Evolutionary conservation across 139 green algal genomes (phyloP), one percentile per base, ranked within the genome.

Genomic region (Ettlia oleoabundans): DNA sequence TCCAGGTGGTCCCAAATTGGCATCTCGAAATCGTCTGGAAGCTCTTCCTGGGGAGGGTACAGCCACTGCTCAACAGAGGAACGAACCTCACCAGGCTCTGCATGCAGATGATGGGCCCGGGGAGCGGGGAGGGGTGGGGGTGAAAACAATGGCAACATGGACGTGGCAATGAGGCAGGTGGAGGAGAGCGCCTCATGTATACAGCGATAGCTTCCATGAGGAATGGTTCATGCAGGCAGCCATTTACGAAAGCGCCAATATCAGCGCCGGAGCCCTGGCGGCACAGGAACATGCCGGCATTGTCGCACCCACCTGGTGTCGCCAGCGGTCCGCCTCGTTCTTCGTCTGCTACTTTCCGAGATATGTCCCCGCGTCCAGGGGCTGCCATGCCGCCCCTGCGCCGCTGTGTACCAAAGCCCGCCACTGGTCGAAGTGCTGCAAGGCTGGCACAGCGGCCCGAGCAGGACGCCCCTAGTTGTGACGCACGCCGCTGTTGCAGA

Each of bases 1-100:
- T 81, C 75, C 19, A 98, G 83, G 87, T 98, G 96, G 86, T 99
- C 97, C 96, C 96, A 99, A 35, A 99, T 97, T 5, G 92, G 92
- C 95, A 99, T 98, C 67, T 89, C 94, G 41, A 98, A 92, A 75
- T 96, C 95, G 35, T 95, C 86, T 0, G 93, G 90, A 30, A 98
- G 91, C 83, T 98, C 92, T 24, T 97, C 91, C 53, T 90, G 47
- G 43, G 93, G 86, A 0, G 96, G 96, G 80, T 93, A 92, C 2
- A 99, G 86, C 80, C 96, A 97, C 62, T 91, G 86, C 58, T 94
- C 69, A 37, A 97, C 82, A 2, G 86, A 62, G 1, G 77, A 79
- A 19, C 82, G 83, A 33, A 89, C 85, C 37, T 87, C 85, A 35
- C 82, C 64, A 24, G 55, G 55, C 10, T 28, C 75, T 70, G 75